These are phyloP conservation scores for Aspergillus saccharolyticus DNA, from an alignment of 495 filamentous ascomycete species.

Conservation along the genomic window DNA sequence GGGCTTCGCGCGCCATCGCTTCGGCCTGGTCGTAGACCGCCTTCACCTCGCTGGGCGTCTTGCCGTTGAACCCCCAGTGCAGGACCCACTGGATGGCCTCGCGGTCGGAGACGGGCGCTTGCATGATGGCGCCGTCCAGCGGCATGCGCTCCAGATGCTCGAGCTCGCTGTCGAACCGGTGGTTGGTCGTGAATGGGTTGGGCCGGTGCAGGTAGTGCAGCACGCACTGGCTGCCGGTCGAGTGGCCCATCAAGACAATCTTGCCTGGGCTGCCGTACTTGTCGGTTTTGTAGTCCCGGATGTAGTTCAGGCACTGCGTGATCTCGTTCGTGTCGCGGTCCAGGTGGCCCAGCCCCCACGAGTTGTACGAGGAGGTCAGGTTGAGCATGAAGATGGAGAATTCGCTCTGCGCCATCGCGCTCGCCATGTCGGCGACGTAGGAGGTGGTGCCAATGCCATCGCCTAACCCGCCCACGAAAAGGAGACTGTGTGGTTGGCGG, in stretches of 20 bases:
- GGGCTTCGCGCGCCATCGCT: conserved; percentile 21
- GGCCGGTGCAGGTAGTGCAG: conserved; percentile 60
- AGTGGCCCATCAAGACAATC: conserved; percentile 80
- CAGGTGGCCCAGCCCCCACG: conserved; percentile 67
- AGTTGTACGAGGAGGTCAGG: conserved; percentile 59
- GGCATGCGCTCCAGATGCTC: conserved; percentile 26
- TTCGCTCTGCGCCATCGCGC: conserved; percentile 48
- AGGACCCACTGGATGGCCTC: conserved; percentile 54
- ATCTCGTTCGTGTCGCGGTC: conserved; percentile 71
- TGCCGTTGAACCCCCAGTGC: conserved; percentile 26
- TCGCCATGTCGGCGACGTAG: conserved; percentile 51
- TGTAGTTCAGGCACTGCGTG: conserved; percentile 62
- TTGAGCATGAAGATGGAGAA: conserved; percentile 62
- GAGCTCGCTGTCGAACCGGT: conserved; percentile 28
- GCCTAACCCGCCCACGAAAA: conserved; percentile 79
- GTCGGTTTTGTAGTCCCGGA: conserved; percentile 43
- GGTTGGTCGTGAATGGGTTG: conserved; percentile 29
- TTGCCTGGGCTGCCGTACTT: conserved; percentile 40
- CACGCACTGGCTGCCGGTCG: conserved; percentile 79
- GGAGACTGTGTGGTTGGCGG: conserved; percentile 56
- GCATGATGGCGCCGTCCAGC: conserved; percentile 77
- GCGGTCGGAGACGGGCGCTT: conserved; percentile 74
- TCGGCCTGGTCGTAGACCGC: conserved; percentile 29
- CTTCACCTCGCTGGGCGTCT: conserved; percentile 24
- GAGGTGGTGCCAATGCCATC: conserved; percentile 69